Evolutionary conservation across 2,329 filamentous ascomycete species (phyloP), one percentile per base, ranked within the genome.

Genomic region (Diaporthe sp.): DNA sequence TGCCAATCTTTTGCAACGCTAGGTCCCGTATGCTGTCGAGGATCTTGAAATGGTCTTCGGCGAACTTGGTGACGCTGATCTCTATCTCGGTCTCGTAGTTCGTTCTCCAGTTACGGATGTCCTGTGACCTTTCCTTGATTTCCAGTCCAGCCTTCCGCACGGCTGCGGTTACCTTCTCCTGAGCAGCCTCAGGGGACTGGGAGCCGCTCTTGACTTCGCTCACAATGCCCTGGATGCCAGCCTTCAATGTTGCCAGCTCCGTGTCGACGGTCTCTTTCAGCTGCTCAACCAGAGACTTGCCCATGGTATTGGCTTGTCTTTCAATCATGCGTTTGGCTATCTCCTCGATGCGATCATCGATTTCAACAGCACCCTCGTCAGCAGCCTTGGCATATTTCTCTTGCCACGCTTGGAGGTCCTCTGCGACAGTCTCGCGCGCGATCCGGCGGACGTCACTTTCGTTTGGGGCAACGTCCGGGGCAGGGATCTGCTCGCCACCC

Each of bases 1-100:
- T 96, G 73, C 96, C 96, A 71, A 98, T 95, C 82, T 97, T 94
- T 81, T 97, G 94, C 44, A 98, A 88, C 8, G 95, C 94, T 47
- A 98, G 88, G 79, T 96, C 93, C 55, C 94, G 92, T 75, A 97
- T 96, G 80, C 91, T 91, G 77, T 96, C 94, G 42, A 98, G 89
- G 22, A 97, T 94, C 80, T 92, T 90, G 71, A 98, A 91, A 59
- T 96, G 96, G 53, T 93, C 93, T 78, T 94, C 89, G n/a, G 95
- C 91, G 12, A 94, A 93, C 61, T 91, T 88, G 72, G 90, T 89
- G 73, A 97, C 91, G 15, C 94, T 89, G 10, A 87, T 85, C 76
- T 92, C 87, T 5, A 95, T 91, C 78, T 95, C 91, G 35, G 88
- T 83, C 75, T 96, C 92, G 80, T 93, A 97, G 4, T 87, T 85